phyloP scores from a whole-genome alignment of 441 rosid genomes.

The Brassica balearica region DNA sequence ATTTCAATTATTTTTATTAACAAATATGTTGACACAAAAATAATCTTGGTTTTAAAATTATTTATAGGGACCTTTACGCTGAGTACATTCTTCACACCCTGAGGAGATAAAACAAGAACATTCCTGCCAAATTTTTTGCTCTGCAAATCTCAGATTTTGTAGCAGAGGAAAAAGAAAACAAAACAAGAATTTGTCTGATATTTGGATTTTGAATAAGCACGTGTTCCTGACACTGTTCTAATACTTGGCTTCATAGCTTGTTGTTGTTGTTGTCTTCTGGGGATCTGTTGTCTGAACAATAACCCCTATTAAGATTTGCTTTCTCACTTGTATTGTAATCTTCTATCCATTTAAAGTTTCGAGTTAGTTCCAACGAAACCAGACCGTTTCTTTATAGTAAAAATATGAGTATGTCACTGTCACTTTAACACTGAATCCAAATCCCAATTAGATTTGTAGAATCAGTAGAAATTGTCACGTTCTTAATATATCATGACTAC shows the following conservation, averaged over 20 bases:
- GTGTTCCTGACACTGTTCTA: conserved; percentile 22
- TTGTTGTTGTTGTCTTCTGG: conserved; percentile 23
- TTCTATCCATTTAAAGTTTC: conserved; percentile 9
- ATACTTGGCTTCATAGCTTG: neutral
- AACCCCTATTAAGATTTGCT: conserved; percentile 5
- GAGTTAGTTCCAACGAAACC: conserved; percentile 36
- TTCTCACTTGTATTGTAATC: conserved; percentile 15
- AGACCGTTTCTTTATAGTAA: neutral
- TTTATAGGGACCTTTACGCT: conserved; percentile 82
- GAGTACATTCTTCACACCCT: conserved; percentile 82
- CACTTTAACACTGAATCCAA: conserved; percentile 29
- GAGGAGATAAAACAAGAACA: conserved; percentile 60
- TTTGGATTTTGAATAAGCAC: conserved; percentile 32
- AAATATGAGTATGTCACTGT: conserved; percentile 8
- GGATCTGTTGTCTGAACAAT: conserved; percentile 32
- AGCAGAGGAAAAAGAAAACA: neutral
- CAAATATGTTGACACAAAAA: neutral
- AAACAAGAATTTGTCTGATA: conserved; percentile 28
- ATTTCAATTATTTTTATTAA: neutral
- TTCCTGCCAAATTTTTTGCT: conserved; percentile 32
- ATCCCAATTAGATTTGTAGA: conserved; percentile 38
- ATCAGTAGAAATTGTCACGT: conserved; percentile 38
- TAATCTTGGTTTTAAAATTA: neutral
- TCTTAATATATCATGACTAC: neutral
- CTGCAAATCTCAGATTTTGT: conserved; percentile 35